Conservation (phyloP, 495 filamentous ascomycete genomes). For the Tuber aestivum region DNA sequence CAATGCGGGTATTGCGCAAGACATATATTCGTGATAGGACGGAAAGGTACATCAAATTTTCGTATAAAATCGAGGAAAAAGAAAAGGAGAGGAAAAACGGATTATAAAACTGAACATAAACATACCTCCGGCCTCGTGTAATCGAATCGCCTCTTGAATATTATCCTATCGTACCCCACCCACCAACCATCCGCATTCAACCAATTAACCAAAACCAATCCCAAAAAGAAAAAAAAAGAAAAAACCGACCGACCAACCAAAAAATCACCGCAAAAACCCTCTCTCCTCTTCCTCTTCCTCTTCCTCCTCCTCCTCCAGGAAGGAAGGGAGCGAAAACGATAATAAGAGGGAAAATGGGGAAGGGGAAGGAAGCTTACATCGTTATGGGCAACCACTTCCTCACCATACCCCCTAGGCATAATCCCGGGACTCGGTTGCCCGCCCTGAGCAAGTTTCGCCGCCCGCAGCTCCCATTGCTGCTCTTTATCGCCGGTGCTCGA, state of each 20-base stretch:
- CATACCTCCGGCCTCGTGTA: slow-evolving; percentile 73
- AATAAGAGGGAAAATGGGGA: background rate
- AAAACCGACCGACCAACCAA: slow-evolving; percentile 1
- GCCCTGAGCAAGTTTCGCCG: slow-evolving; percentile 29
- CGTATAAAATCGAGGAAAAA: background rate
- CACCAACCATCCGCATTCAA: background rate
- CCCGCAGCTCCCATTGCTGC: slow-evolving; percentile 45
- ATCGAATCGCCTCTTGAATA: slow-evolving; percentile 91
- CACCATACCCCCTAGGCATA: background rate
- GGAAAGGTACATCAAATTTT: background rate
- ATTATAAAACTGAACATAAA: slow-evolving; percentile 43
- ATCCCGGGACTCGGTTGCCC: slow-evolving; percentile 13
- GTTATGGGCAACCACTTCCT: background rate
- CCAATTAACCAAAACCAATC: slow-evolving; percentile 1
- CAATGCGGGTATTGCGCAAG: slow-evolving; percentile 3
- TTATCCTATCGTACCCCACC: slow-evolving; percentile 53
- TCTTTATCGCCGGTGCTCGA: slow-evolving; percentile 46
- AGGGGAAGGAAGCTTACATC: background rate
- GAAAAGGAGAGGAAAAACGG: background rate
- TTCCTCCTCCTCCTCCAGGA: background rate
- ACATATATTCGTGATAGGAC: background rate
- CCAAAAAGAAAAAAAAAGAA: background rate
- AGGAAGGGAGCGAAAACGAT: background rate
- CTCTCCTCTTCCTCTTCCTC: background rate
- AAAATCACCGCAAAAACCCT: background rate